These are phyloP conservation scores for Physcomitrellopsis africana DNA, from an alignment of 225 moss, liverwort and hornwort species.

Conservation along the genomic window DNA sequence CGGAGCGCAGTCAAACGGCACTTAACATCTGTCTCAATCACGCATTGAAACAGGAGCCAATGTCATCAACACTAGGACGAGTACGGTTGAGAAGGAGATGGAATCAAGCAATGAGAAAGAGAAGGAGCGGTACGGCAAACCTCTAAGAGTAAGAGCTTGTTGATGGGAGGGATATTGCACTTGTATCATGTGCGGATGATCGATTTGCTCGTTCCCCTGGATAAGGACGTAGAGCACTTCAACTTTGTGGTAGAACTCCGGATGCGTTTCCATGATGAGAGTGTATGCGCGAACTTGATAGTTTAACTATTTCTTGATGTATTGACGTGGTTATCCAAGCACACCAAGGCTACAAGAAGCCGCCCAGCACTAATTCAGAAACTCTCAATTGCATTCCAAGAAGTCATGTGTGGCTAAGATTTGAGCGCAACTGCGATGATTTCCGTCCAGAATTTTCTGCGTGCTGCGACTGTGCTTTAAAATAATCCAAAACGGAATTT, in stretches of 20 bases:
- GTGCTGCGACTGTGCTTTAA: background rate
- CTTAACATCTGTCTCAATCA: constrained; percentile 72
- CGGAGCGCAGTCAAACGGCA: constrained; percentile 76
- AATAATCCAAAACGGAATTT: background rate
- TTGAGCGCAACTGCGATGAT: background rate
- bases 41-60: background rate
- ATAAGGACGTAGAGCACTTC: constrained; percentile 78
- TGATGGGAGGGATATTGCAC: constrained; percentile 67
- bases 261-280: constrained; percentile 35
- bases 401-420: background rate
- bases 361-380: background rate
- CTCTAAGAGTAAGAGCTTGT: constrained; percentile 68
- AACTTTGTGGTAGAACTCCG: constrained; percentile 45
- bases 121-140: constrained; percentile 30
- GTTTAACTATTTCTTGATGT: background rate
- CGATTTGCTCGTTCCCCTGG: constrained; percentile 57
- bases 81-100: too few relatives aligned
- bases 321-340: background rate
- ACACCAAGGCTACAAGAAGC: constrained; percentile 2
- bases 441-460: background rate
- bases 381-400: background rate
- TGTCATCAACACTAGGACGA: background rate
- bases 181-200: constrained; percentile 89
- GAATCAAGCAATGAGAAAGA: background rate
- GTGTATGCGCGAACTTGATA: background rate